These are phyloP conservation scores for Neonectria hederae DNA, from an alignment of 2,329 filamentous ascomycete species.

Conservation along the genomic window DNA sequence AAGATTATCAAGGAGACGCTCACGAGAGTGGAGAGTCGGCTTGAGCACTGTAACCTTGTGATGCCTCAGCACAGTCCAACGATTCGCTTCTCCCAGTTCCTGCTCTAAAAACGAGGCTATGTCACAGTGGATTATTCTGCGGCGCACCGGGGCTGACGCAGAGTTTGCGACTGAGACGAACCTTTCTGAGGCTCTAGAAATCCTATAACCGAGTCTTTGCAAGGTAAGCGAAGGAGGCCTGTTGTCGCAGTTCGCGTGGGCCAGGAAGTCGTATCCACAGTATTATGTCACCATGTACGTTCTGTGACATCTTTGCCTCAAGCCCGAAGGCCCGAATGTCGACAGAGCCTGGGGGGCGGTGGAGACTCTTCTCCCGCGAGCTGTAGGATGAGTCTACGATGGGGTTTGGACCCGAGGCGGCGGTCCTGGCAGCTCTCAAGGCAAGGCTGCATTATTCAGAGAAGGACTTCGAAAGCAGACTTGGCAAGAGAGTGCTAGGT, in stretches of 20 bases:
- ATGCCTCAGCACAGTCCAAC: constrained; percentile 51
- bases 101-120: constrained; percentile 44
- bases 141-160: constrained; percentile 8
- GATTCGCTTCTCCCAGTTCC: constrained; percentile 33
- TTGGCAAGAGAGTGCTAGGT: background rate
- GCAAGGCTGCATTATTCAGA: background rate
- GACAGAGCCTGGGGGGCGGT: constrained; percentile 47
- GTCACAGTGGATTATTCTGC: constrained; percentile 34
- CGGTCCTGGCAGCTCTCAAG: constrained; percentile 1
- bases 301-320: constrained; percentile 52
- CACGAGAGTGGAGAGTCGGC: constrained; percentile 55
- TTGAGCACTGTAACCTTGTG: constrained; percentile 60
- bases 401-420: background rate
- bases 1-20: background rate
- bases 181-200: constrained; percentile 42
- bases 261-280: constrained; percentile 47
- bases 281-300: constrained; percentile 50
- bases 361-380: background rate
- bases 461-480: background rate
- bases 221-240: constrained; percentile 42
- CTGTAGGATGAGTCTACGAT: background rate
- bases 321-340: constrained; percentile 42
- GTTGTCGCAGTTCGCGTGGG: constrained; percentile 47
- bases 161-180: constrained; percentile 39
- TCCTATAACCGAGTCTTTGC: constrained; percentile 39